phyloP scores from a whole-genome alignment of 139 green algal genomes.

The Chlamydomonas incerta region DNA sequence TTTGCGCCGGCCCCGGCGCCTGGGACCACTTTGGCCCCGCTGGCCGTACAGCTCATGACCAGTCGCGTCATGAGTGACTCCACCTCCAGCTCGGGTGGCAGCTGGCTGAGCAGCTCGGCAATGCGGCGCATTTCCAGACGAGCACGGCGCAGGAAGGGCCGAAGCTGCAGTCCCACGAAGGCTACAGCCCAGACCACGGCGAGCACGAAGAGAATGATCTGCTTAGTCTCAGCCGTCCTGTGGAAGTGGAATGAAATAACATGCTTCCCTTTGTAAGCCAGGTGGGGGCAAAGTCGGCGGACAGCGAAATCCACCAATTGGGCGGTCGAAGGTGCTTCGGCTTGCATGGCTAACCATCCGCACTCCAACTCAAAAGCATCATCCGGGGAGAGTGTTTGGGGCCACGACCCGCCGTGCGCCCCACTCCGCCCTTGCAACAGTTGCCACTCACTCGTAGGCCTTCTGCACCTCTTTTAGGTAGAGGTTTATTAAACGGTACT shows the following conservation, averaged over 20 bases:
- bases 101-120: slow-evolving; percentile 55
- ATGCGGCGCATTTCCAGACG: slow-evolving; percentile 50
- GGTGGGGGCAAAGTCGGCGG: no score
- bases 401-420: no score
- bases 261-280: no score
- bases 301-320: no score
- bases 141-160: slow-evolving; percentile 10
- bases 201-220: slow-evolving; percentile 37
- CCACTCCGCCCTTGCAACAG: no score
- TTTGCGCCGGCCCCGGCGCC: no score
- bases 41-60: neutral
- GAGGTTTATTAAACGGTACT: neutral
- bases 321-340: no score
- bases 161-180: slow-evolving; percentile 36
- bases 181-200: neutral
- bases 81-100: slow-evolving; percentile 44
- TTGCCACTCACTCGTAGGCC: neutral
- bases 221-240: neutral
- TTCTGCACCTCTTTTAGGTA: neutral
- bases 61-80: neutral
- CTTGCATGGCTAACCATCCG: no score
- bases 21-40: no score
- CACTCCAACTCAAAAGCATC: no score
- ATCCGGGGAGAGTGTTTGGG: no score
- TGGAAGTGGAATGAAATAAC: no score